phyloP scores from a whole-genome alignment of 176 grass and related monocot species.

The Poa pratensis region DNA sequence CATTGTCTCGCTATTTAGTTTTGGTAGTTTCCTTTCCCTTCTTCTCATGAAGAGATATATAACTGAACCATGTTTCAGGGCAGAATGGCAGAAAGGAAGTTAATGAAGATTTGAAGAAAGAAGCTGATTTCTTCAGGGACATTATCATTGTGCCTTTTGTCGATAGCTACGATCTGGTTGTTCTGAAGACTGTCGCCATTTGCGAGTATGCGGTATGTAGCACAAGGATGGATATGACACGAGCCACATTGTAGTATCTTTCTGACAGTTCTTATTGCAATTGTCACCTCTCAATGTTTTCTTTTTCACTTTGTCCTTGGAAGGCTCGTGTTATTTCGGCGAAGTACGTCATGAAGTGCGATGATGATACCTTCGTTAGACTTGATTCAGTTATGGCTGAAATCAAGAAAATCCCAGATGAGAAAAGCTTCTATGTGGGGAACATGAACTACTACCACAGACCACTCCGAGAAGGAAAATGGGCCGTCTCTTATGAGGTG shows the following conservation, averaged over 20 bases:
- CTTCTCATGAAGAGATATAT: slow-evolving; percentile 10
- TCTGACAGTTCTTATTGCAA: slow-evolving; percentile 21
- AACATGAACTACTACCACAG: slow-evolving; percentile 82
- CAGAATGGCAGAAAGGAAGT: slow-evolving; percentile 63
- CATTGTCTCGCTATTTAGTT: background rate
- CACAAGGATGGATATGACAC: slow-evolving; percentile 14
- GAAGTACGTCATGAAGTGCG: slow-evolving; percentile 76
- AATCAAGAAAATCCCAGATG: slow-evolving; percentile 59
- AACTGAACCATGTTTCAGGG: slow-evolving; percentile 47
- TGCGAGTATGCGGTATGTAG: slow-evolving; percentile 73
- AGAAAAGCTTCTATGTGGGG: slow-evolving; percentile 71
- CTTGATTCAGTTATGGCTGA: slow-evolving; percentile 62
- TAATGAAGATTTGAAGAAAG: slow-evolving; percentile 72
- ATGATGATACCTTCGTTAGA: slow-evolving; percentile 78
- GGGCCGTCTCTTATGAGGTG: slow-evolving; percentile 78
- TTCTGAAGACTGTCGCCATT: slow-evolving; percentile 83
- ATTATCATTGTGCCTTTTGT: slow-evolving; percentile 74
- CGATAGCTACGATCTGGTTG: slow-evolving; percentile 80
- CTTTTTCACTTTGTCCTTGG: slow-evolving; percentile 9
- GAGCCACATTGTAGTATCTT: slow-evolving; percentile 10
- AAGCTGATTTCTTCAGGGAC: slow-evolving; percentile 76
- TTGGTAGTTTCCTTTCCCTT: background rate
- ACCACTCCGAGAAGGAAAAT: slow-evolving; percentile 74
- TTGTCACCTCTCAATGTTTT: background rate
- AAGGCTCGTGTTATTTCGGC: slow-evolving; percentile 60